Evolutionary conservation across 345 rosid genomes (phyloP), one percentile per base, ranked within the genome.

Genomic region (Garcia nutans): DNA sequence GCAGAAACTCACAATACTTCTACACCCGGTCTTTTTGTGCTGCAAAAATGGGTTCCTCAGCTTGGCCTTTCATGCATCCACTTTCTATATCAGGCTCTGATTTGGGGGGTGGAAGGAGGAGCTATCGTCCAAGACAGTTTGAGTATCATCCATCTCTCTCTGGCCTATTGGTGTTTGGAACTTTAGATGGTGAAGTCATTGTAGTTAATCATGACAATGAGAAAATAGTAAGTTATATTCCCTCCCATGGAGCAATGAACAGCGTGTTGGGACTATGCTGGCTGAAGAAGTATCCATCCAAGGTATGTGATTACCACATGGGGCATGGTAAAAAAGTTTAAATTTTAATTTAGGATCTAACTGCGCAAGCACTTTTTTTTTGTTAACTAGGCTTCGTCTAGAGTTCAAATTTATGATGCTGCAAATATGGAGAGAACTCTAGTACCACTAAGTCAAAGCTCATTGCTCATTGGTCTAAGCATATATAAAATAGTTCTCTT

Each of bases 211-310:
- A 93, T 56, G 99, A 93, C 85, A 90, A 78, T 69, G 92, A 84
- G 81, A 93, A 91, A 82, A 79, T 90, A 68, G 93, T 91, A 54
- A 79, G 94, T 73, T 86, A 85, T 81, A 84, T 92, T 54, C 89
- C 97, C 52, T 93, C 93, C 24, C 67, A 82, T 59, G 97, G 97
- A 74, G 92, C 87, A 71, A 85, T 82, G 87, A 91, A 89, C 78
- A 93, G 92, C 60, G 89, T 95, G 65, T 83, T 93, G 87, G 99
- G 99, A 56, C 97, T 95, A 78, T 95, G 96, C 81, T 95, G 99
- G 99, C 97, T 95, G 83, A 95, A 87, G 84, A 87, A 77, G 57
- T 75, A 81, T 86, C 97, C 97, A 66, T 87, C 91, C 54, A 90
- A 88, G 97, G 97, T 94, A 85, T 74, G 85, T 76, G 41, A 65